Base-by-base conservation (phyloP, 2,329 filamentous ascomycete genomes). In the Fusarium mexicanum region DNA sequence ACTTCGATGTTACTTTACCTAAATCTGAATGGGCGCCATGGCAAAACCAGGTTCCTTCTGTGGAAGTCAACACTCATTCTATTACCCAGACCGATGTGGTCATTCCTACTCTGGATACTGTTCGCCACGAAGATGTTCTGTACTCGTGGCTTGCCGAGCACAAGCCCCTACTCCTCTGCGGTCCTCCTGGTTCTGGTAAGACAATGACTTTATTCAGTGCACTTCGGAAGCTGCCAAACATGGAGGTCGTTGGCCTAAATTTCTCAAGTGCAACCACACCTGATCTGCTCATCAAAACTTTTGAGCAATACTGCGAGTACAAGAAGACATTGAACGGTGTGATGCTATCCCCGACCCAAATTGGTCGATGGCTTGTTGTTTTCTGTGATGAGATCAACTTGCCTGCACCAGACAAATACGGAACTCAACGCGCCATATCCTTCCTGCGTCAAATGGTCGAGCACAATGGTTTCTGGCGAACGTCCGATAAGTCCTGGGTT, bases 371-470 rank as follows among this genome's bases (percentile, higher is more conserved):
- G 96, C 89, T 99, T 43, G 96, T 99, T 51, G 91, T 99, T 72
- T 99, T 99, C 88, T 99, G 96, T 79, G 96, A 99, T 81, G 96
- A 99, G 83, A 99, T 99, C 85, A 99, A 99, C 84, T 88, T 99
- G 87, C 96, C 96, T 12, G 96, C 96, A 9, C 96, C 96, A 8
- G 96, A 99, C 85, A 96, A 95, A 79, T 99, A 99, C 81, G 96
- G 95, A 63, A 99, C 97, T 4, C 96, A 99, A 83, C 92, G 96
- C 71, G 96, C 96, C 40, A 99, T 99, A 74, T 97, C 96, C 11
- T 99, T 99, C 89, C 84, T 99, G 75, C 92, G 97, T 77, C 96
- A 99, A 82, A 91, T 99, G 71, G 95, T 99, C 55, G 96, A 99
- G 83, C 96, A 99, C 80, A 98, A 98, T 77, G 96, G 96, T 37